These are phyloP conservation scores for Ceratocystis cubensis DNA, from an alignment of 2,329 filamentous ascomycete genomes.

Conservation along the genomic window DNA sequence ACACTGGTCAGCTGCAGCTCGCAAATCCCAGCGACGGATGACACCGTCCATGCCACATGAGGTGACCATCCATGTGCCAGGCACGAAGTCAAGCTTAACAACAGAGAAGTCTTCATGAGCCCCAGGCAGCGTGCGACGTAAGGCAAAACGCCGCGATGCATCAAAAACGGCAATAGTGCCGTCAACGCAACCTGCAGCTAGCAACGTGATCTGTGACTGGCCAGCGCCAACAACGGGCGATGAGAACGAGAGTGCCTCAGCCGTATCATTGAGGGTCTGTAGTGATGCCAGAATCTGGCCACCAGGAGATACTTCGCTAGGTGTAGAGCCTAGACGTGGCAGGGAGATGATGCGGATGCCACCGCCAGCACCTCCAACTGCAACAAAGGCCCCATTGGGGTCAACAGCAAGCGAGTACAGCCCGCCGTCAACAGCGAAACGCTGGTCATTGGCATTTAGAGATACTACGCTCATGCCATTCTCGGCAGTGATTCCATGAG, in stretches of 20 bases:
- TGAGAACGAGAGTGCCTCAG: conserved; percentile 63
- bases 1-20: conserved; percentile 52
- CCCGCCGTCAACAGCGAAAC: conserved; percentile 84
- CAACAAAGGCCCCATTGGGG: conserved; percentile 65
- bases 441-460: conserved; percentile 68
- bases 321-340: conserved; percentile 45
- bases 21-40: conserved; percentile 72
- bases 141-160: conserved; percentile 69
- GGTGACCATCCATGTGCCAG: conserved; percentile 58
- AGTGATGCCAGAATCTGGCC: conserved; percentile 66
- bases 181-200: conserved; percentile 57
- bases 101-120: conserved; percentile 83
- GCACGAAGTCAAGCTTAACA: conserved; percentile 83
- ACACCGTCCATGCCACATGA: conserved; percentile 87
- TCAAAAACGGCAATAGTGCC: conserved; percentile 79
- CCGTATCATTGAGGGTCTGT: conserved; percentile 59
- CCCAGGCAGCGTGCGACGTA: conserved; percentile 67
- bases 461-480: conserved; percentile 57
- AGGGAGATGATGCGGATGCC: conserved; percentile 75
- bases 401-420: conserved; percentile 79
- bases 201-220: conserved; percentile 37
- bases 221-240: conserved; percentile 32
- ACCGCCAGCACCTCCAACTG: conserved; percentile 77
- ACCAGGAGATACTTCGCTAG: conserved; percentile 31
- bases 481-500: conserved; percentile 36